Evolutionary conservation across 345 rosid species (phyloP).

Genomic region (Melaleuca quinquenervia): DNA sequence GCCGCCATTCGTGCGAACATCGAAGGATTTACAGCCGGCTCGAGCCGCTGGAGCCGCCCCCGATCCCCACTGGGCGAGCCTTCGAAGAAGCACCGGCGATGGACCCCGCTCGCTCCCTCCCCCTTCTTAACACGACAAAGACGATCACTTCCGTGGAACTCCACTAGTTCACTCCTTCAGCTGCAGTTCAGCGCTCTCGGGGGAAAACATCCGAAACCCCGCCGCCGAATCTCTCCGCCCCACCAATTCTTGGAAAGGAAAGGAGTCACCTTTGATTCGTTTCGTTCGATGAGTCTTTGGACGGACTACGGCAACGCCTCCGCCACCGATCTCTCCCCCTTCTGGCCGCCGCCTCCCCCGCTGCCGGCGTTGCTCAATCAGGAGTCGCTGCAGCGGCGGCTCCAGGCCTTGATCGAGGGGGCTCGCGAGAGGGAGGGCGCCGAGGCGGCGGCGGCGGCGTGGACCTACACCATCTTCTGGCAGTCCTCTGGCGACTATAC

Average conservation of each 20-base stretch:
- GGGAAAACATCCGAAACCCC: neutral
- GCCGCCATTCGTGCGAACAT: neutral
- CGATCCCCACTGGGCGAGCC: neutral
- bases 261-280: neutral
- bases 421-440: constrained; percentile 49
- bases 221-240: neutral
- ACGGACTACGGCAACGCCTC: neutral
- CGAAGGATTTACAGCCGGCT: neutral
- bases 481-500: constrained; percentile 65
- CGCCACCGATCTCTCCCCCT: neutral
- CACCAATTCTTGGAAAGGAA: neutral
- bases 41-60: neutral
- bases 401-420: constrained; percentile 64
- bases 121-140: neutral
- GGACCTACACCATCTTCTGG: constrained; percentile 95
- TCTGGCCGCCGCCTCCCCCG: neutral
- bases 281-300: neutral
- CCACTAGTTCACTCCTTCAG: neutral
- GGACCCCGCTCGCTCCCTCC: neutral
- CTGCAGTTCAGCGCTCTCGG: neutral
- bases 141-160: no score
- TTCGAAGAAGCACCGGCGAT: neutral
- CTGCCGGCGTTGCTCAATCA: constrained; percentile 25
- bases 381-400: constrained; percentile 72
- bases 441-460: constrained; percentile 38